Evolutionary conservation across 2,329 filamentous ascomycete genomes (phyloP).

Genomic region (Arthrocladium fulminans): DNA sequence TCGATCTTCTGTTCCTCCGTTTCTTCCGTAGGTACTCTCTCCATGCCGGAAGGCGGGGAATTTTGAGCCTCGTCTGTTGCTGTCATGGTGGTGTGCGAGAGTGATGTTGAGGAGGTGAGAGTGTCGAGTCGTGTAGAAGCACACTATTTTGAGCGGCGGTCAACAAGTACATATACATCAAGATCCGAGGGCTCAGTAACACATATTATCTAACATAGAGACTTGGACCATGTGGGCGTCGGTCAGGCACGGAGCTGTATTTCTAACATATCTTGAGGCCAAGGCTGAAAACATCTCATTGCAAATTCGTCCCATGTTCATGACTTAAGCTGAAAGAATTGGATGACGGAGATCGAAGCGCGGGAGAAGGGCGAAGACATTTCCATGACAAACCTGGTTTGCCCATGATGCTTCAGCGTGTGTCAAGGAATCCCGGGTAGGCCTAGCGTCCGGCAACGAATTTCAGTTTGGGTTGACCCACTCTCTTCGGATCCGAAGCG

Average conservation of each 20-base stretch:
- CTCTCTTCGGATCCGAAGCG: not conserved
- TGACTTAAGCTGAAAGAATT: not conserved
- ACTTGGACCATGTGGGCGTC: not conserved
- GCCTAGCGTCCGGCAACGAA: not conserved
- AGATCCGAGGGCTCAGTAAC: too few species aligned
- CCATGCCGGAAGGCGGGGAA: not conserved
- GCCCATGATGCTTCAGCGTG: not conserved
- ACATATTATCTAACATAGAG: not conserved
- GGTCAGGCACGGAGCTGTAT: not conserved
- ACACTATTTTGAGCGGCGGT: too few species aligned
- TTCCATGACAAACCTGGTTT: not conserved
- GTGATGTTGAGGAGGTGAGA: not conserved
- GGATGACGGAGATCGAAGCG: not conserved
- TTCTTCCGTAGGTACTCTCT: slow-evolving; percentile 16
- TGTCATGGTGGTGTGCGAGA: not conserved
- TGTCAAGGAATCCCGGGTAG: not conserved
- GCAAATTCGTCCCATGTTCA: not conserved
- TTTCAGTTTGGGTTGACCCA: not conserved
- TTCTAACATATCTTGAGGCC: not conserved
- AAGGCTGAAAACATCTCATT: not conserved
- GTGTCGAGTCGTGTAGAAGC: too few species aligned
- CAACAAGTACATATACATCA: too few species aligned
- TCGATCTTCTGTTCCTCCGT: slow-evolving; percentile 38
- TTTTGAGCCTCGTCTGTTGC: not conserved
- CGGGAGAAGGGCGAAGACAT: not conserved